Evolutionary conservation across 2,329 filamentous ascomycete genomes (phyloP).

Genomic region (Colletotrichum gigasporum): DNA sequence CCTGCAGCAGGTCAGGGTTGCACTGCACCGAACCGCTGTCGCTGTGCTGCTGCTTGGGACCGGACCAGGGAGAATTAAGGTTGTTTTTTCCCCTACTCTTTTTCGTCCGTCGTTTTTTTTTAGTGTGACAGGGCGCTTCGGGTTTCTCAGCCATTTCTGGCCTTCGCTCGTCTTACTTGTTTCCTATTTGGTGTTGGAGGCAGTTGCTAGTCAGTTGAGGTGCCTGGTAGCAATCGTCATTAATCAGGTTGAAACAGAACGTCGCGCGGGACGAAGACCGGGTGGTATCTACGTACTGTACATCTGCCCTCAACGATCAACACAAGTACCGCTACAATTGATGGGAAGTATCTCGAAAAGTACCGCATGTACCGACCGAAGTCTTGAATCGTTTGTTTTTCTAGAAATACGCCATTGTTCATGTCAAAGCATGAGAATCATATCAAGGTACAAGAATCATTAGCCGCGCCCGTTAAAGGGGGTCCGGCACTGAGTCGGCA

Average conservation of each 20-base stretch:
- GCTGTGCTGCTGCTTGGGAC: background rate
- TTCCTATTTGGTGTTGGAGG: background rate
- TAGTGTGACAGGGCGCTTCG: slow-evolving; percentile 7
- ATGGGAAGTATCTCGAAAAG: slow-evolving; percentile 6
- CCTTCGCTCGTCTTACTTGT: background rate
- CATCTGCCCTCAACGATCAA: background rate
- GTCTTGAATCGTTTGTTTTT: background rate
- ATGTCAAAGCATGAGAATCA: too few relatives aligned
- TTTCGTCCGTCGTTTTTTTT: background rate
- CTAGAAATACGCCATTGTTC: slow-evolving; percentile 3
- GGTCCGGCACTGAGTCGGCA: background rate
- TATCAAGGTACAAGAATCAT: too few relatives aligned
- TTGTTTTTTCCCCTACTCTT: background rate
- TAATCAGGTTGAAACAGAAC: background rate
- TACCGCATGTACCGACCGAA: slow-evolving; percentile 2
- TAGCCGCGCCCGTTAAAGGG: background rate
- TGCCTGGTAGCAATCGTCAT: background rate
- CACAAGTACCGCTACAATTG: background rate
- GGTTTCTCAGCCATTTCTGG: background rate
- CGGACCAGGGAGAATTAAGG: background rate
- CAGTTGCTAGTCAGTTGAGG: background rate
- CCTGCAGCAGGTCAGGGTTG: background rate
- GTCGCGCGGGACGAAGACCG: slow-evolving; percentile 13
- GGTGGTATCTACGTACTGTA: background rate
- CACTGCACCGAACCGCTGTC: background rate